These are phyloP conservation scores for Trichoderma sp. DNA, from an alignment of 2,329 filamentous ascomycete species.

Conservation along the genomic window DNA sequence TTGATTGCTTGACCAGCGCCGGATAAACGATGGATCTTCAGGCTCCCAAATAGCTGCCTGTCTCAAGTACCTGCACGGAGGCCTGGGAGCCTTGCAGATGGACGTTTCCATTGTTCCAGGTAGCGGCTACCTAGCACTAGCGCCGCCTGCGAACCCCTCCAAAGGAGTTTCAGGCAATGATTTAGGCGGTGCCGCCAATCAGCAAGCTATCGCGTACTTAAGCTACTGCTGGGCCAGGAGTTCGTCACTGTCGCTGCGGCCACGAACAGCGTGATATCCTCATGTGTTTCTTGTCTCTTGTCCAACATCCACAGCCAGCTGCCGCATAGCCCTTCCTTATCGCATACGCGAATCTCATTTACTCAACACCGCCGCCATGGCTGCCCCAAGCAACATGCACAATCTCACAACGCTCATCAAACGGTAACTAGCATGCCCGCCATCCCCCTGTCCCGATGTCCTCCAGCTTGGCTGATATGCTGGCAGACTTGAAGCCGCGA, in stretches of 20 bases:
- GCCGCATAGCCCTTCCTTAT: slow-evolving; percentile 7
- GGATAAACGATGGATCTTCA: not conserved
- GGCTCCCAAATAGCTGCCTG: not conserved
- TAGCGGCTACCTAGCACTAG: not conserved
- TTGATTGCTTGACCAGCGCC: not conserved
- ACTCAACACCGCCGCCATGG: slow-evolving; percentile 49
- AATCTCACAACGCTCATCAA: slow-evolving; percentile 98
- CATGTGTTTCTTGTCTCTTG: not conserved
- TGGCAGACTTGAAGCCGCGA: slow-evolving; percentile 90
- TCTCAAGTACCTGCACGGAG: not conserved
- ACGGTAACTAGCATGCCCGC: slow-evolving; percentile 62
- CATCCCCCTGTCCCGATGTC: not conserved
- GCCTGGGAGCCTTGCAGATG: not conserved
- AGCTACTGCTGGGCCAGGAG: slow-evolving; percentile 11
- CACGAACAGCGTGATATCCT: slow-evolving; percentile 16
- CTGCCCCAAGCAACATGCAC: slow-evolving; percentile 82
- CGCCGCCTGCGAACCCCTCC: slow-evolving; percentile 5
- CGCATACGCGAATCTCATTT: not conserved
- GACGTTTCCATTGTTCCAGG: slow-evolving; percentile 9
- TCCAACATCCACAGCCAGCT: not conserved
- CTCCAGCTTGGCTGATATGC: slow-evolving; percentile 48
- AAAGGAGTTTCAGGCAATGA: not conserved
- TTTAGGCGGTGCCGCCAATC: slow-evolving; percentile 10
- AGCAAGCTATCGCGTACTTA: slow-evolving; percentile 15
- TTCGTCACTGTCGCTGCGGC: slow-evolving; percentile 21